Evolutionary conservation across 805 yeast genomes (phyloP).

Genomic region (Starmerella apis): DNA sequence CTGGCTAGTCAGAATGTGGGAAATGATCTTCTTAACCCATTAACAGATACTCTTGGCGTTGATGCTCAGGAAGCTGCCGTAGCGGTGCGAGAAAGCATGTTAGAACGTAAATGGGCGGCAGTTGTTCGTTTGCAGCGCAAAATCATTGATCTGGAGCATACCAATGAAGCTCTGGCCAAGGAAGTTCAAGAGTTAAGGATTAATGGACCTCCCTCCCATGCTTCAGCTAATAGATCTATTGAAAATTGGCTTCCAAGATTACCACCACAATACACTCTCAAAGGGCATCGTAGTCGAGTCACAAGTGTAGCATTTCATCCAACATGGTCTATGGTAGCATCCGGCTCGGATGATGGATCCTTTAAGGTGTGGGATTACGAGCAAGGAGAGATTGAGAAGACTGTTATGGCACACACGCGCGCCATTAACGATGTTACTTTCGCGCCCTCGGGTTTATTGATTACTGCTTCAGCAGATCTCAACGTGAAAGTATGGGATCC

Average conservation of each 20-base stretch:
- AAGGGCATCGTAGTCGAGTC: conserved; percentile 52
- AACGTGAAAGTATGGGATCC: conserved; percentile 65
- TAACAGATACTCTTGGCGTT: conserved; percentile 5
- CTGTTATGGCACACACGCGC: conserved; percentile 67
- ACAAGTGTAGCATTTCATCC: conserved; percentile 67
- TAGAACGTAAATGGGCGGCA: conserved; percentile 80
- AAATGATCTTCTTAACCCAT: conserved; percentile 12
- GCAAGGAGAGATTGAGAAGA: conserved; percentile 48
- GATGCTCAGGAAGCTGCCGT: conserved; percentile 17
- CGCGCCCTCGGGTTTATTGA: conserved; percentile 39
- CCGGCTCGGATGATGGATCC: conserved; percentile 64
- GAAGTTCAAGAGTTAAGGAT: conserved; percentile 26
- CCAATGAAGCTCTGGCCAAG: conserved; percentile 37
- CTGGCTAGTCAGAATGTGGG: conserved; percentile 31
- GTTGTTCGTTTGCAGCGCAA: conserved; percentile 69
- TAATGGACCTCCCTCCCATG: background rate
- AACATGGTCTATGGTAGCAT: conserved; percentile 48
- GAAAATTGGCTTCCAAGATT: conserved; percentile 55
- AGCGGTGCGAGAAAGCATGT: conserved; percentile 22
- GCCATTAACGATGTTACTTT: conserved; percentile 50
- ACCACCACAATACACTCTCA: conserved; percentile 35
- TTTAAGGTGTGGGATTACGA: conserved; percentile 66
- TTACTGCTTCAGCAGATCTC: conserved; percentile 43
- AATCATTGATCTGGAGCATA: conserved; percentile 57
- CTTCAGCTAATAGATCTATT: background rate